A percentile compares a stretch with the other conserved stretches of the same genome.
Evolutionary conservation across 306 rosid genomes (phyloP).

Genomic region (Delonix regia): DNA sequence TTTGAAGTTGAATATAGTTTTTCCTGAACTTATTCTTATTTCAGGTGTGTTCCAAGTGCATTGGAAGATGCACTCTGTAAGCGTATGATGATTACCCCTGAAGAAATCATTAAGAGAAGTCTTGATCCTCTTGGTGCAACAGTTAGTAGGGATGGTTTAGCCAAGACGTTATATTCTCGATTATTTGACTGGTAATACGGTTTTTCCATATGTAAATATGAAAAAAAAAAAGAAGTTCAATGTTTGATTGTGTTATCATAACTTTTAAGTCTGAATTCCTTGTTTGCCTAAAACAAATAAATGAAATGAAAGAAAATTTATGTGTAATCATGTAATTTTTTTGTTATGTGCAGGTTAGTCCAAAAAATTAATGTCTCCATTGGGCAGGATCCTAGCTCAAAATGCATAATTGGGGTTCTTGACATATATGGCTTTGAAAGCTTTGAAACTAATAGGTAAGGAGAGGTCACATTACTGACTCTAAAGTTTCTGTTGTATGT

Average conservation of each 20-base stretch:
- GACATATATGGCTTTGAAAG: constrained; percentile 97
- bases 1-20: constrained; percentile 22
- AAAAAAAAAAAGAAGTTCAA: not conserved
- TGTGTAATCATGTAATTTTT: constrained; percentile 24
- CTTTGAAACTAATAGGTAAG: constrained; percentile 79
- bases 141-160: constrained; percentile 90
- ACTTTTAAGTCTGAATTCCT: constrained; percentile 10
- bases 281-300: constrained; percentile 18
- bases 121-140: constrained; percentile 80
- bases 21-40: constrained; percentile 34
- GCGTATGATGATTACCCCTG: constrained; percentile 90
- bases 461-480: constrained; percentile 4
- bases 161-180: constrained; percentile 84
- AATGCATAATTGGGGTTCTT: constrained; percentile 80
- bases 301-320: constrained; percentile 23
- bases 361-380: constrained; percentile 82
- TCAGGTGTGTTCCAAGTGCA: constrained; percentile 72
- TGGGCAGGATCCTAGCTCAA: constrained; percentile 83
- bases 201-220: constrained; percentile 23
- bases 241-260: constrained; percentile 23
- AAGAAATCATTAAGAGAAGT: constrained; percentile 79
- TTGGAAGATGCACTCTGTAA: constrained; percentile 80
- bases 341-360: constrained; percentile 77
- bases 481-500: constrained; percentile 31
- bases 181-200: constrained; percentile 78